Conservation (phyloP, 1,139 yeast genomes). For the Saccharomyces hybrid region DNA sequence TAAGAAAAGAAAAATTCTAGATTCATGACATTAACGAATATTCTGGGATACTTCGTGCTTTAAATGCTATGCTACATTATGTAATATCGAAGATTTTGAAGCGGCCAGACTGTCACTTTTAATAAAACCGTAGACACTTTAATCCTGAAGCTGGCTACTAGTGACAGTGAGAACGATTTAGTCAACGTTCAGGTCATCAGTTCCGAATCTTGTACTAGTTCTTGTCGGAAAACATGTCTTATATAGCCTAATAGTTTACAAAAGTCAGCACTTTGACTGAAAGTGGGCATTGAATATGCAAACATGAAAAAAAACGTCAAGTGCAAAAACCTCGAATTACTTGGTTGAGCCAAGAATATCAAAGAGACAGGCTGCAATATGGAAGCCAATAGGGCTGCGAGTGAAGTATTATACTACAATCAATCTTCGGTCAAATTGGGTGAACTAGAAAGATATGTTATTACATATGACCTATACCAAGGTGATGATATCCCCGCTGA, state of each 20-base stretch:
- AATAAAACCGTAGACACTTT: no score
- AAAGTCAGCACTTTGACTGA: neutral
- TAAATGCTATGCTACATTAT: no score
- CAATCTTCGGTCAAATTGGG: conserved; percentile 43
- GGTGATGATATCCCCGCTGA: conserved; percentile 23
- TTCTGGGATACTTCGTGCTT: no score
- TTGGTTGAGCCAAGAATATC: neutral
- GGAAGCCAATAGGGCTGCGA: neutral
- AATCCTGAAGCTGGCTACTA: no score
- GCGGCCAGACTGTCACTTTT: no score
- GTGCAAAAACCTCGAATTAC: neutral
- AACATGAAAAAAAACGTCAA: conserved; percentile 1
- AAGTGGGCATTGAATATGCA: neutral
- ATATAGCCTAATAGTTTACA: no score
- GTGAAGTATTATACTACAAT: conserved; percentile 21
- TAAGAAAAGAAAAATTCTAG: neutral
- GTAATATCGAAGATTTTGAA: neutral
- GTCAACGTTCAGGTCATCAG: no score
- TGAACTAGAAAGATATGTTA: conserved; percentile 44
- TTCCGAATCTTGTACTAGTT: no score
- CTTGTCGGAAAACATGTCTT: no score
- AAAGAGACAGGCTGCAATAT: neutral
- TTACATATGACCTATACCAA: conserved; percentile 39
- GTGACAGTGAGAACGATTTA: no score
- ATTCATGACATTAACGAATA: no score